A percentile compares a stretch with the other conserved stretches of the same genome.
Conservation (phyloP, 192 early-diverging fungal genomes). For the Radiomyces spectabilis region DNA sequence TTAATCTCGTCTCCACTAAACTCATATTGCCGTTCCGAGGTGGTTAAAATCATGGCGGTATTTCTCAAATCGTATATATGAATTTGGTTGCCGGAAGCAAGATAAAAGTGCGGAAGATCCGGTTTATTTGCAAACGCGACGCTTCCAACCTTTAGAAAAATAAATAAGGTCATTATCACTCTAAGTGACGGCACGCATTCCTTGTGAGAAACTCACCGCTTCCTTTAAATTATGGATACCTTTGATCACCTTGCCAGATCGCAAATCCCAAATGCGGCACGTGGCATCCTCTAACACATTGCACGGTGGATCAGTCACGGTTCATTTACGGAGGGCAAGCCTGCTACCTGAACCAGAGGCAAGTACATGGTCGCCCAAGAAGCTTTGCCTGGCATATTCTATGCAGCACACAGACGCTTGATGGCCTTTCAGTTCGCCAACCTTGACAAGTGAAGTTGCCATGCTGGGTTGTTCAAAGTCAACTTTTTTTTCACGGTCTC, state of each 20-base stretch:
- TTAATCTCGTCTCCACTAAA: conserved; percentile 45
- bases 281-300: conserved; percentile 18
- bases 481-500: not conserved
- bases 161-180: not conserved
- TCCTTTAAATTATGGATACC: conserved; percentile 7
- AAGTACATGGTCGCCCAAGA: conserved; percentile 12
- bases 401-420: conserved; percentile 13
- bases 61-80: conserved; percentile 33
- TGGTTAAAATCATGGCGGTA: conserved; percentile 21
- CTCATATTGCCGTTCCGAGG: conserved; percentile 25
- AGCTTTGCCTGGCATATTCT: conserved; percentile 6
- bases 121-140: conserved; percentile 11
- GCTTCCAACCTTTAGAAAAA: conserved; percentile 7
- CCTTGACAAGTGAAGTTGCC: not conserved
- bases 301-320: too few relatives aligned
- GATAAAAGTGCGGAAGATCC: conserved; percentile 6
- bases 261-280: conserved; percentile 24
- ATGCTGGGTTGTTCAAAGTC: not conserved
- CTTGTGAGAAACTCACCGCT: not conserved
- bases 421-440: conserved; percentile 15
- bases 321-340: too few relatives aligned
- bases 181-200: not conserved
- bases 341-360: conserved; percentile 30
- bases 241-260: conserved; percentile 3
- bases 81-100: conserved; percentile 14